phyloP scores from a whole-genome alignment of 208 protist species.

The Trypanosoma lewisi region DNA sequence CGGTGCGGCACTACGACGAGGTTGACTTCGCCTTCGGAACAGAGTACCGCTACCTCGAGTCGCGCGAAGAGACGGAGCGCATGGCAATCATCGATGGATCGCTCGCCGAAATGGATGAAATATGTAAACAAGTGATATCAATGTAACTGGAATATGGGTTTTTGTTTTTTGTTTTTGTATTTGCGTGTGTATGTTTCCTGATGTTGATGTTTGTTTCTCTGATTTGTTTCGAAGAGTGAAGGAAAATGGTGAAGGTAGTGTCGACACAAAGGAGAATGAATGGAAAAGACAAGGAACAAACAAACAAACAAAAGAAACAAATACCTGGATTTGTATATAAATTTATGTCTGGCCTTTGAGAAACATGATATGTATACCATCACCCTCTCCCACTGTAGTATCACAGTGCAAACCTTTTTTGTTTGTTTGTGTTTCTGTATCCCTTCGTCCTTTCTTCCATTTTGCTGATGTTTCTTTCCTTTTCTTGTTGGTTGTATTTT shows the following conservation, averaged over 20 bases:
- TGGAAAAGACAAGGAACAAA: neutral
- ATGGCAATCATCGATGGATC: constrained; percentile 57
- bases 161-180: constrained; percentile 10
- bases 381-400: no score
- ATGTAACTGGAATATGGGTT: neutral
- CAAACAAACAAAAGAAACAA: neutral
- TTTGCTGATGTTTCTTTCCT: constrained; percentile 9
- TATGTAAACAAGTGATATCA: constrained; percentile 10
- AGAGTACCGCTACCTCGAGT: constrained; percentile 40
- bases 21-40: constrained; percentile 49
- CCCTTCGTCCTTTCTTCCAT: constrained; percentile 9
- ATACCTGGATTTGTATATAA: neutral
- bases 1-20: constrained; percentile 33
- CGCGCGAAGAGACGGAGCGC: constrained; percentile 55
- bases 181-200: neutral
- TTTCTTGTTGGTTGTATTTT: constrained; percentile 2
- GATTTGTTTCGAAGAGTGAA: neutral
- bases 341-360: neutral
- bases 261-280: no score
- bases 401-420: constrained; percentile 10
- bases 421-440: constrained; percentile 24
- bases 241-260: neutral
- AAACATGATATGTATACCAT: neutral
- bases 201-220: neutral
- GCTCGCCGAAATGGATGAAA: constrained; percentile 17